Evolutionary conservation across 371 early-diverging fungal genomes (phyloP).

Genomic region (Apophysomyces elegans): DNA sequence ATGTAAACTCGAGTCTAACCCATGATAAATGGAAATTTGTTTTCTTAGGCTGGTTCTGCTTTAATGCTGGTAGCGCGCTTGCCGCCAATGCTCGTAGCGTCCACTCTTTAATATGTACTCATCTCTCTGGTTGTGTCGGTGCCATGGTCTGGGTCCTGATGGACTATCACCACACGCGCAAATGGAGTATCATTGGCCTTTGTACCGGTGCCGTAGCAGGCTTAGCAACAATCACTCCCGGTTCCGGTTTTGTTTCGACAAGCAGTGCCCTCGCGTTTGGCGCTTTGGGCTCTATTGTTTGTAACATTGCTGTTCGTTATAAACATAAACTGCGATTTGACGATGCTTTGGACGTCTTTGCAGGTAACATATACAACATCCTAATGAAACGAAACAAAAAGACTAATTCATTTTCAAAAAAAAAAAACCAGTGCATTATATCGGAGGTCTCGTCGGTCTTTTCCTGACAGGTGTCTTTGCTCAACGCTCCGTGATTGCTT

Average conservation of each 20-base stretch:
- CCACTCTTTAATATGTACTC: conserved; percentile 75
- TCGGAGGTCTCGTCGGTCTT: conserved; percentile 75
- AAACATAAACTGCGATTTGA: conserved; percentile 74
- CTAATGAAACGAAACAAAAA: background rate
- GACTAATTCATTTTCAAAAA: background rate
- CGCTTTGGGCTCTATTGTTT: conserved; percentile 58
- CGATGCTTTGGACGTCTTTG: conserved; percentile 77
- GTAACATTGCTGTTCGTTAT: conserved; percentile 66
- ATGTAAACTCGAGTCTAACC: too few species aligned
- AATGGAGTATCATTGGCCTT: conserved; percentile 78
- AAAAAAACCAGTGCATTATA: conserved; percentile 55
- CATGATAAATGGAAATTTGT: too few species aligned
- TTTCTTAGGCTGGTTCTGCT: conserved; percentile 36
- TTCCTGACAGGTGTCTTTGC: conserved; percentile 79
- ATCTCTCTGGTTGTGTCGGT: conserved; percentile 72
- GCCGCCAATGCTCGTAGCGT: conserved; percentile 76
- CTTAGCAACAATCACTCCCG: conserved; percentile 83
- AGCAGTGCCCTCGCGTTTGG: conserved; percentile 77
- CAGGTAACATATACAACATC: conserved; percentile 9
- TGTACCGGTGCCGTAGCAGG: conserved; percentile 88
- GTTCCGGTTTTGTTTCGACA: conserved; percentile 73
- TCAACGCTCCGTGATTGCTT: conserved; percentile 55
- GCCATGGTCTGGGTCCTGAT: conserved; percentile 74
- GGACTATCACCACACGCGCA: conserved; percentile 66
- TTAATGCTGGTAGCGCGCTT: conserved; percentile 59